These are phyloP conservation scores for Histomonas meleagridis DNA, from an alignment of 208 protist genomes.

Conservation along the genomic window DNA sequence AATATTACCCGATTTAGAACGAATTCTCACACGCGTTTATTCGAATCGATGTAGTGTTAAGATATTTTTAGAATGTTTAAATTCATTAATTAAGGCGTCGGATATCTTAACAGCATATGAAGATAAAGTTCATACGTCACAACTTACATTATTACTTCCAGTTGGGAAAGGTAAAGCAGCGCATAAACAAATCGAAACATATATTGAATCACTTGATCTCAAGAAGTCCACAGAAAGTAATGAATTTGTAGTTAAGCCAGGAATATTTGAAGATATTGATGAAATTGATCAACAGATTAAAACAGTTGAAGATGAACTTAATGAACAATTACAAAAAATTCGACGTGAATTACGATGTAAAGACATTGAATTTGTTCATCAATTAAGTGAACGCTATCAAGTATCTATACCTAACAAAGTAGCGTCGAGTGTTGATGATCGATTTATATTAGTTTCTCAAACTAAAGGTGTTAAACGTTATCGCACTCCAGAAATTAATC, in stretches of 20 bases:
- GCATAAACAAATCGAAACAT: not conserved
- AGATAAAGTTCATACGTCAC: not conserved
- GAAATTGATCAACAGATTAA: not conserved
- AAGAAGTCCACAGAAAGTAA: not conserved
- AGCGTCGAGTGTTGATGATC: not conserved
- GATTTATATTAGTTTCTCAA: not conserved
- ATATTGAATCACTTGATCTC: not conserved
- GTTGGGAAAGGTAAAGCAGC: not conserved
- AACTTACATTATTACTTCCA: not conserved
- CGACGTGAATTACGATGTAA: not conserved
- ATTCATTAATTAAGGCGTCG: not conserved
- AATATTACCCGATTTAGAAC: slow-evolving; percentile 30
- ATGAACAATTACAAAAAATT: not conserved
- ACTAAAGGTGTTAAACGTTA: slow-evolving; percentile 15
- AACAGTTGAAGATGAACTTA: not conserved
- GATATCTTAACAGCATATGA: not conserved
- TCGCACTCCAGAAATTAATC: slow-evolving; percentile 24
- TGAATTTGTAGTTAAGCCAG: not conserved
- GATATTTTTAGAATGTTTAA: slow-evolving; percentile 1
- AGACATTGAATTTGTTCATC: not conserved
- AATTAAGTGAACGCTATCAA: not conserved
- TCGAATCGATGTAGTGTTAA: slow-evolving; percentile 20
- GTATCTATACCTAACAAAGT: not conserved
- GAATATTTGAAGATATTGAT: slow-evolving; percentile 7
- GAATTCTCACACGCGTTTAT: slow-evolving; percentile 35